Evolutionary conservation across 345 rosid species (phyloP).

Genomic region (Eucalyptus rudis): DNA sequence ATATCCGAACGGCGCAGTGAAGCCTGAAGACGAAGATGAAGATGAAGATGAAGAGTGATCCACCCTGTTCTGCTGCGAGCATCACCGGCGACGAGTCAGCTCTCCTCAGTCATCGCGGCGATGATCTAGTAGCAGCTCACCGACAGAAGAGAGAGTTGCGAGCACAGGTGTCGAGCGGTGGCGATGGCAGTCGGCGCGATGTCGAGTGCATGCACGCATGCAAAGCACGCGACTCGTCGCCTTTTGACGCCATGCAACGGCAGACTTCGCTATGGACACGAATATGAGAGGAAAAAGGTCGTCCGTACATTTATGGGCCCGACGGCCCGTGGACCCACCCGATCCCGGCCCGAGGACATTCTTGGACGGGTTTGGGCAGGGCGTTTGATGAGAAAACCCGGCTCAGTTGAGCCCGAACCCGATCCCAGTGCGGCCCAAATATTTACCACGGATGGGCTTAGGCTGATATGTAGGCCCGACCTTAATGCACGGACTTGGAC

Average conservation of each 20-base stretch:
- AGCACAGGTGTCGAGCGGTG: neutral
- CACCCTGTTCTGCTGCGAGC: neutral
- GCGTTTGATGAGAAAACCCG: neutral
- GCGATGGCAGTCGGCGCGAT: neutral
- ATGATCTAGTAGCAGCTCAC: neutral
- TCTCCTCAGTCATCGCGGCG: neutral
- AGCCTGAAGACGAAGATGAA: neutral
- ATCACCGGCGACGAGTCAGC: neutral
- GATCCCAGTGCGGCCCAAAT: no score
- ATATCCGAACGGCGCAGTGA: neutral
- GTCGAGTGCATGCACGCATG: neutral
- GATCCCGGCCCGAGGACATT: neutral
- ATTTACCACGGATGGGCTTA: accelerated
- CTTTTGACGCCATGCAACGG: neutral
- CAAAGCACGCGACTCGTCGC: neutral
- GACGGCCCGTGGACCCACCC: neutral
- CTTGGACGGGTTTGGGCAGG: neutral
- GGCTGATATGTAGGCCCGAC: neutral
- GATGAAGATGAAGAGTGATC: neutral
- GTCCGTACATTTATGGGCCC: neutral
- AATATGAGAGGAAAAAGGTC: accelerated
- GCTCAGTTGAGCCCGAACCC: neutral
- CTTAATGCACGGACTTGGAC: neutral
- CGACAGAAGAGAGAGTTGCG: neutral
- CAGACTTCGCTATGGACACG: neutral